Conservation (phyloP, 2,329 filamentous ascomycete species). For the Aspergillus ochraceoroseus region DNA sequence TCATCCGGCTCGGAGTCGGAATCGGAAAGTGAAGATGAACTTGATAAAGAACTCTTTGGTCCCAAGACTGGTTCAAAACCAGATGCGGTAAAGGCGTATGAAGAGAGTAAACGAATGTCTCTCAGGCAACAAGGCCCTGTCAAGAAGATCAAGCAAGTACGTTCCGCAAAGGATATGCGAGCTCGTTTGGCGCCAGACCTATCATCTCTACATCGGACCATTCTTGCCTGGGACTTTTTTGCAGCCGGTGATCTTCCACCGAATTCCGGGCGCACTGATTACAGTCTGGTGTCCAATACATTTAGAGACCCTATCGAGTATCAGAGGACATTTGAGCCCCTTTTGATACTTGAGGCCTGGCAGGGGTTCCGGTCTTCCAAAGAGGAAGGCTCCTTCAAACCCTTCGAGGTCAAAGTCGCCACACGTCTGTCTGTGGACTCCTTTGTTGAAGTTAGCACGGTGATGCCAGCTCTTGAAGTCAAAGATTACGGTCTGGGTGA, state of each 20-base stretch:
- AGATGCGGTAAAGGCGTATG: constrained; percentile 44
- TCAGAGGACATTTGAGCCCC: constrained; percentile 81
- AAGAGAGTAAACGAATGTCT: constrained; percentile 45
- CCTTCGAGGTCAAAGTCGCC: constrained; percentile 81
- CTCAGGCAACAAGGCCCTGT: constrained; percentile 65
- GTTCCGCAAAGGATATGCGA: constrained; percentile 88
- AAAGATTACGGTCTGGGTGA: constrained; percentile 70
- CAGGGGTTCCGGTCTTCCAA: constrained; percentile 85
- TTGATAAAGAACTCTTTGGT: constrained; percentile 64
- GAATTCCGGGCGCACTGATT: constrained; percentile 61
- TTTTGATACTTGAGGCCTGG: constrained; percentile 92
- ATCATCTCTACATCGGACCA: constrained; percentile 73
- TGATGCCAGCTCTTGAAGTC: constrained; percentile 65
- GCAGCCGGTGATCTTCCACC: constrained; percentile 83
- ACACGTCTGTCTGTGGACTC: constrained; percentile 87
- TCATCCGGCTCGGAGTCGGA: constrained; percentile 59
- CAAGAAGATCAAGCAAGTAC: constrained; percentile 73
- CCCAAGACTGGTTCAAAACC: constrained; percentile 38
- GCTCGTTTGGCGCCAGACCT: constrained; percentile 87
- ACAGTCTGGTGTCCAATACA: constrained; percentile 68
- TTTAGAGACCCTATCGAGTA: constrained; percentile 76
- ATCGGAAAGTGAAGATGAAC: constrained; percentile 71
- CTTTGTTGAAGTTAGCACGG: constrained; percentile 85
- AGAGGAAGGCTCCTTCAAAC: constrained; percentile 73
- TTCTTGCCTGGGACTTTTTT: constrained; percentile 94